phyloP scores from a whole-genome alignment of 768 basidiomycete genomes.

The Leucogyrophana mollusca region DNA sequence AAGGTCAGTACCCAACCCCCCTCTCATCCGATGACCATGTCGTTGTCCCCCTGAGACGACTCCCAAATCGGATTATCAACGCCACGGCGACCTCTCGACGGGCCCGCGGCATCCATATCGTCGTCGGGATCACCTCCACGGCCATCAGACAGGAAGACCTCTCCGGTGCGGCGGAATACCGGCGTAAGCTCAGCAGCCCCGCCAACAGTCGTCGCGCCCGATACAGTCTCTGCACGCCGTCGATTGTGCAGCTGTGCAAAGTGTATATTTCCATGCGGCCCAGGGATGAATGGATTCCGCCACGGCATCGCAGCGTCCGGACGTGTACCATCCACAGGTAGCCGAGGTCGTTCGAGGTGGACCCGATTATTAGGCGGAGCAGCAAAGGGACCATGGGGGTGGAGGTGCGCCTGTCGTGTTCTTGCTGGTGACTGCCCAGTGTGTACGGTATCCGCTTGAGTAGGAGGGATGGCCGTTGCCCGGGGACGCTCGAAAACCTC shows the following conservation, averaged over 20 bases:
- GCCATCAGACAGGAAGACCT: constrained; percentile 21
- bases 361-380: too few relatives aligned
- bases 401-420: too few relatives aligned
- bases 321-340: too few relatives aligned
- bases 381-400: too few relatives aligned
- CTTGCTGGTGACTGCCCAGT: too few relatives aligned
- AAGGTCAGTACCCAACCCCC: background rate
- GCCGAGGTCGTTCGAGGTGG: too few relatives aligned
- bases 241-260: constrained; percentile 24
- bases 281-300: background rate
- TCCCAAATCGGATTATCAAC: constrained; percentile 28
- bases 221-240: constrained; percentile 33
- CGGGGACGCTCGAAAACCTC: constrained; percentile 24
- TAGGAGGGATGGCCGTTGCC: constrained; percentile 26
- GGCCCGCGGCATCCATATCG: constrained; percentile 14
- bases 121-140: constrained; percentile 18
- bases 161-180: background rate
- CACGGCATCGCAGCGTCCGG: too few relatives aligned
- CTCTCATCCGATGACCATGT: constrained; percentile 28
- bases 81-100: constrained; percentile 17
- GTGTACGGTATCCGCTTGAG: too few relatives aligned
- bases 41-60: constrained; percentile 25
- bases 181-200: background rate
- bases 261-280: too few relatives aligned
- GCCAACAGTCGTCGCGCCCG: constrained; percentile 20